phyloP scores from a whole-genome alignment of 2,329 filamentous ascomycete species.

The Fusarium denticulatum region DNA sequence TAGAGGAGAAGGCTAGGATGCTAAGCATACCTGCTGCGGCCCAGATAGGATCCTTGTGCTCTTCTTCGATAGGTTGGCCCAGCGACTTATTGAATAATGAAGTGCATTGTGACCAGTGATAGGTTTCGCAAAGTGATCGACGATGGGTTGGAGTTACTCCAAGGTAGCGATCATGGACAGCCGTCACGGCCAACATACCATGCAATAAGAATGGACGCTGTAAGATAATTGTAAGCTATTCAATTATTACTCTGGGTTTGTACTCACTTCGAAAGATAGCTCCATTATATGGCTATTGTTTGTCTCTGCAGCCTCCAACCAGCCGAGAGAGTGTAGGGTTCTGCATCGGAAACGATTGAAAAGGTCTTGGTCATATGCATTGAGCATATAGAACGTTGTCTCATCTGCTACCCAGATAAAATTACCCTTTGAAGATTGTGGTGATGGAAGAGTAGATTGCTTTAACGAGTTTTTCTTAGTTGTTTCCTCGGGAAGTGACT shows the following conservation, averaged over 20 bases:
- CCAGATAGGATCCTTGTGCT: background rate
- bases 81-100: background rate
- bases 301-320: background rate
- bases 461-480: accelerated
- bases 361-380: background rate
- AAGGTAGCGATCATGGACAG: background rate
- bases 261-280: background rate
- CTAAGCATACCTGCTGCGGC: background rate
- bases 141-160: no score
- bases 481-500: background rate
- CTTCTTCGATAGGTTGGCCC: background rate
- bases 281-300: background rate
- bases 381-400: background rate
- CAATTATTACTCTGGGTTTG: accelerated
- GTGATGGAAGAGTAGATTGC: background rate
- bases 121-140: background rate
- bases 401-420: background rate
- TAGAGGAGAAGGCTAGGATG: background rate
- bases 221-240: accelerated
- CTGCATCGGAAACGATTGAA: background rate
- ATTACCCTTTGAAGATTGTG: background rate
- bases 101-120: background rate
- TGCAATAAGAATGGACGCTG: background rate
- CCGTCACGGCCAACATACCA: background rate
- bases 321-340: background rate